Evolutionary conservation across 2,329 filamentous ascomycete genomes (phyloP).

Genomic region (Fusarium tjaetaba): DNA sequence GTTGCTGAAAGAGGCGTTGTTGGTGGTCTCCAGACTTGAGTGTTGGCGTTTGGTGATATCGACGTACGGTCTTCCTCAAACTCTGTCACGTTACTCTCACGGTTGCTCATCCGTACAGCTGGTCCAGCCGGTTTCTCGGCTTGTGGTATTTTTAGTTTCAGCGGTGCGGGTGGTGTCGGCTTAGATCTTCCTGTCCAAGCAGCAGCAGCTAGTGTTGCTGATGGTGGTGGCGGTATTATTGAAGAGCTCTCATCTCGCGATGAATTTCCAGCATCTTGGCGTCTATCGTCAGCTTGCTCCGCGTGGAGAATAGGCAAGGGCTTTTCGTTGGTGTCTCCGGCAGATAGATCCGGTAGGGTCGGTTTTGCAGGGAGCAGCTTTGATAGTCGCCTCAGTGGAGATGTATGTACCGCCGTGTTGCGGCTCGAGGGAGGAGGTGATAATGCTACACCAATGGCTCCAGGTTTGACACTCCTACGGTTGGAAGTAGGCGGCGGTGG

Average conservation of each 20-base stretch:
- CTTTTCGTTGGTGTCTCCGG: constrained; percentile 27
- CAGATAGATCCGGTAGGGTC: constrained; percentile 48
- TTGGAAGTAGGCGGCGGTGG: constrained; percentile 40
- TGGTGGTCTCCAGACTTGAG: constrained; percentile 61
- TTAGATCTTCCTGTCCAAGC: constrained; percentile 28
- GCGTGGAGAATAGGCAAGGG: constrained; percentile 24
- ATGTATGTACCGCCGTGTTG: constrained; percentile 33
- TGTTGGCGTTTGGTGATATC: constrained; percentile 48
- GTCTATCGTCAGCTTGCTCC: constrained; percentile 16
- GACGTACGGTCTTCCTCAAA: constrained; percentile 61
- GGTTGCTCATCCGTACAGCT: constrained; percentile 30
- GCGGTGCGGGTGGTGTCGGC: constrained; percentile 36
- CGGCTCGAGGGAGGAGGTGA: constrained; percentile 45
- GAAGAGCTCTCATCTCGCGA: constrained; percentile 14
- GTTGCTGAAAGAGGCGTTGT: constrained; percentile 57
- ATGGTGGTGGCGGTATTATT: constrained; percentile 14
- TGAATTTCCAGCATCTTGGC: constrained; percentile 11
- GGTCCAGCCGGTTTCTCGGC: constrained; percentile 1
- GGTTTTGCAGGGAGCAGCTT: constrained; percentile 59
- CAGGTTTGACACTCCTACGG: constrained; percentile 47
- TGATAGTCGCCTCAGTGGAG: constrained; percentile 50
- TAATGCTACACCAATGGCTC: constrained; percentile 58
- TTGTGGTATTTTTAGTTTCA: constrained; percentile 46
- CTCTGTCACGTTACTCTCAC: constrained; percentile 60
- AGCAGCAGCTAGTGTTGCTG: constrained; percentile 10